Percentiles rank a stretch among this genome's conserved stretches.
Conservation (phyloP, 2,329 filamentous ascomycete species). For the Paracoccidioides lutzii region DNA sequence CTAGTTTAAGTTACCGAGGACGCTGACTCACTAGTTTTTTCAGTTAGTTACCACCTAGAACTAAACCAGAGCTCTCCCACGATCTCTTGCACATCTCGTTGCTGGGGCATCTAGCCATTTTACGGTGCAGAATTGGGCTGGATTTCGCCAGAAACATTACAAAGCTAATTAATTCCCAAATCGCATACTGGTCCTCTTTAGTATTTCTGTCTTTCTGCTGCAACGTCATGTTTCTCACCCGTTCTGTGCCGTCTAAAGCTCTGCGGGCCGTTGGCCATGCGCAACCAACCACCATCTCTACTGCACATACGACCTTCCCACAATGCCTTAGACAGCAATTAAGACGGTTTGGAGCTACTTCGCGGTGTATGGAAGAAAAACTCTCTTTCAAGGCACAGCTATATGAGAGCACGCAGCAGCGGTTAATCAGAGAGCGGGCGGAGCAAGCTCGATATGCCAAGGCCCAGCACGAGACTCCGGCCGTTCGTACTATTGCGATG, state of each 20-base stretch:
- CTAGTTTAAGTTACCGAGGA: no score
- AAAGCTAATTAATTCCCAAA: background rate
- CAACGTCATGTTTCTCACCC: slow-evolving; percentile 8
- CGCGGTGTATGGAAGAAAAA: slow-evolving; percentile 2
- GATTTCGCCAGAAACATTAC: no score
- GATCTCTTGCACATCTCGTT: no score
- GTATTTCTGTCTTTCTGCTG: background rate
- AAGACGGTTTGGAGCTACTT: background rate
- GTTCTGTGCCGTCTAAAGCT: slow-evolving; percentile 5
- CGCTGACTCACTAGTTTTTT: no score
- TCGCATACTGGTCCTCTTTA: background rate
- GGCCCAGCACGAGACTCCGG: slow-evolving; percentile 27
- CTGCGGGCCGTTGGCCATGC: background rate
- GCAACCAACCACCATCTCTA: background rate
- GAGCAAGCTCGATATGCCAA: slow-evolving; percentile 41
- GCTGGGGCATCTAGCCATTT: no score
- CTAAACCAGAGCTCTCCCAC: no score
- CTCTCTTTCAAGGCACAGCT: slow-evolving; percentile 45
- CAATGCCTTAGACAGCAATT: background rate
- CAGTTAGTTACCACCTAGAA: no score
- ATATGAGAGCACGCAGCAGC: slow-evolving; percentile 48
- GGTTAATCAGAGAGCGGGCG: slow-evolving; percentile 45
- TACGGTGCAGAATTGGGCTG: no score
- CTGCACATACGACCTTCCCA: background rate
- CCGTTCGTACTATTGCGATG: slow-evolving; percentile 26